These are phyloP conservation scores for Penicillium sp. DNA, from an alignment of 2,329 filamentous ascomycete genomes.

Conservation along the genomic window DNA sequence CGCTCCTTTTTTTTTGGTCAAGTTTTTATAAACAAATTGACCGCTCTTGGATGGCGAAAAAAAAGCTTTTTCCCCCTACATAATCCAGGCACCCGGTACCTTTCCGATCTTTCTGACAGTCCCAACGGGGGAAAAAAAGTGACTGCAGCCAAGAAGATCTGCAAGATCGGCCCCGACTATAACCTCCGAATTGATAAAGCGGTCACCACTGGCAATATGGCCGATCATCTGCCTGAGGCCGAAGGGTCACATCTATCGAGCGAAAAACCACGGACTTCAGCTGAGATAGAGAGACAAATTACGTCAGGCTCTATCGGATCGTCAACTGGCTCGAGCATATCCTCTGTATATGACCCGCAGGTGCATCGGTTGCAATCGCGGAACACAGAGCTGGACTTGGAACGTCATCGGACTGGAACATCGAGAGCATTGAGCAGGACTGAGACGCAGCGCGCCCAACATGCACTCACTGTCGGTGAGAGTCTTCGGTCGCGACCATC, in stretches of 20 bases:
- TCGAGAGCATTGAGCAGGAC: constrained; percentile 33
- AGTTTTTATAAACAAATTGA: neutral
- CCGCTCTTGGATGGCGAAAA: neutral
- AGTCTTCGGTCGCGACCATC: constrained; percentile 29
- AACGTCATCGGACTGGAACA: constrained; percentile 26
- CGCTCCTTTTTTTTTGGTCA: neutral
- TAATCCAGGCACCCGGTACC: neutral
- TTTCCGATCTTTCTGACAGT: neutral
- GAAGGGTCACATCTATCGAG: neutral
- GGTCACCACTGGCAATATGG: constrained; percentile 7
- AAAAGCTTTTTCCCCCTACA: neutral
- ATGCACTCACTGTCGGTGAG: constrained; percentile 43
- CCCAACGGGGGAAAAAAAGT: neutral
- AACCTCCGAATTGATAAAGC: constrained; percentile 1
- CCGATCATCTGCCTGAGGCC: neutral
- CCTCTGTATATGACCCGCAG: constrained; percentile 28
- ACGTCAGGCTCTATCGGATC: constrained; percentile 16
- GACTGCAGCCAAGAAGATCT: constrained; percentile 7
- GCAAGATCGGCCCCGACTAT: neutral
- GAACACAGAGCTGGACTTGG: constrained; percentile 33
- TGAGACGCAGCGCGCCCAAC: constrained; percentile 34
- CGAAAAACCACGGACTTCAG: constrained; percentile 10
- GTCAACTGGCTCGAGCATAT: constrained; percentile 29
- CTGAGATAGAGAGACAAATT: constrained; percentile 13
- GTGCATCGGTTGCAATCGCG: constrained; percentile 32